Evolutionary conservation across 805 yeast species (phyloP).

Genomic region (Kodamaea laetipori): DNA sequence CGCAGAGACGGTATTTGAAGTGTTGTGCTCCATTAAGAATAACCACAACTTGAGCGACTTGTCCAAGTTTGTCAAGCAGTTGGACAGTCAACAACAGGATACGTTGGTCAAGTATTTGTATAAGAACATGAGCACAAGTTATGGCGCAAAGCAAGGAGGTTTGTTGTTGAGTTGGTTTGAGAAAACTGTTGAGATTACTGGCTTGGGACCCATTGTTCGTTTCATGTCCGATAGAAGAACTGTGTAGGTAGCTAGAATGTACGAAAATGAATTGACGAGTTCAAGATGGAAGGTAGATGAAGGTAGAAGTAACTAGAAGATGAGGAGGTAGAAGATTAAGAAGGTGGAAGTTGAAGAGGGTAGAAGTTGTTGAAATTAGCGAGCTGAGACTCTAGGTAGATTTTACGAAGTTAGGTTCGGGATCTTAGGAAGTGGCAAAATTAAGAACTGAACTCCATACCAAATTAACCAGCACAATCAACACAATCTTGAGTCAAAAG

Average conservation of each 20-base stretch:
- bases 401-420: no score
- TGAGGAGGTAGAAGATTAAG: no score
- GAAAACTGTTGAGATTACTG: slow-evolving; percentile 78
- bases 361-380: no score
- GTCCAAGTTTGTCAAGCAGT: slow-evolving; percentile 55
- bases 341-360: no score
- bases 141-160: slow-evolving; percentile 86
- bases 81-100: slow-evolving; percentile 69
- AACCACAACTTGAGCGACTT: slow-evolving; percentile 69
- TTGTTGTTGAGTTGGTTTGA: slow-evolving; percentile 89
- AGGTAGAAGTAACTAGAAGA: no score
- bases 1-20: slow-evolving; percentile 60
- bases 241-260: slow-evolving; percentile 40
- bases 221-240: slow-evolving; percentile 84
- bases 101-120: slow-evolving; percentile 81
- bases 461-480: no score
- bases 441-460: no score
- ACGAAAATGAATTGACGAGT: neutral
- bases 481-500: no score
- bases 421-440: no score
- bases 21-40: slow-evolving; percentile 54
- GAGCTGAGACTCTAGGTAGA: no score
- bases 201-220: slow-evolving; percentile 86
- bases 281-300: neutral
- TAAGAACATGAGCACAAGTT: slow-evolving; percentile 76